Base-by-base conservation (phyloP, 2,329 filamentous ascomycete species). In the Talaromyces sp. region DNA sequence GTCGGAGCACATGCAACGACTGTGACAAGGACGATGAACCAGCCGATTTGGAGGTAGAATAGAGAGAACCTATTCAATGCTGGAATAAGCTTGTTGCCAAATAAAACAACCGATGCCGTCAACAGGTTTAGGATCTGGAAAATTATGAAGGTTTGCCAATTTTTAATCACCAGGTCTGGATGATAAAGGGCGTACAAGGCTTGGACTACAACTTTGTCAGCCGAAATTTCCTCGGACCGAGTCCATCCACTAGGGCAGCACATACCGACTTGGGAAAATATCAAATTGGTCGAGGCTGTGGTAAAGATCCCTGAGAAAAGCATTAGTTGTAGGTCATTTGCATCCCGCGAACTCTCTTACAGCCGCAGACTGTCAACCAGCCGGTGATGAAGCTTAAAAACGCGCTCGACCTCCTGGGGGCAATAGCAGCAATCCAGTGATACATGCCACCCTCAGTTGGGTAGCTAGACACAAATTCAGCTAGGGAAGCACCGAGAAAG, bases 371-470 rank as follows among this genome's bases (percentile, higher is more conserved):
- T 12, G 74, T 78, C 62, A 76, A 72, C 77, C 78, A 80, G 3
- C 79, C 79, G 0, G 79, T 80, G 27, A 75, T 67, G 64, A 81
- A 82, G 52, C 78, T 80, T 65, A 81, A 63, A 47, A 78, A 68
- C 23, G 73, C 75, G 12, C 74, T 78, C 50, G 71, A 71, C 50
- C 67, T 67, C 40, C 69, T 72, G 0, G 80, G 80, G 3, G 80
- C 78, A 30, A 82, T 74, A 0, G 77, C 78, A 6, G 79, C 79
- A 44, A 81, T 79, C 81, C 81, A 82, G 65, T 82, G 80, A 61
- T 82, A 83, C 78, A 81, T 81, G 51, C 80, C 80, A 27, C 80
- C 81, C 57, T 78, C 77, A 9, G 78, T 80, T 4, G 81, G 81
- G 61, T 81, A 81, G 2, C 77, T 76, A 3, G 78, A 81, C 8